Base-by-base conservation (phyloP, 352 stramenopile species). In the Plasmopara muralis region DNA sequence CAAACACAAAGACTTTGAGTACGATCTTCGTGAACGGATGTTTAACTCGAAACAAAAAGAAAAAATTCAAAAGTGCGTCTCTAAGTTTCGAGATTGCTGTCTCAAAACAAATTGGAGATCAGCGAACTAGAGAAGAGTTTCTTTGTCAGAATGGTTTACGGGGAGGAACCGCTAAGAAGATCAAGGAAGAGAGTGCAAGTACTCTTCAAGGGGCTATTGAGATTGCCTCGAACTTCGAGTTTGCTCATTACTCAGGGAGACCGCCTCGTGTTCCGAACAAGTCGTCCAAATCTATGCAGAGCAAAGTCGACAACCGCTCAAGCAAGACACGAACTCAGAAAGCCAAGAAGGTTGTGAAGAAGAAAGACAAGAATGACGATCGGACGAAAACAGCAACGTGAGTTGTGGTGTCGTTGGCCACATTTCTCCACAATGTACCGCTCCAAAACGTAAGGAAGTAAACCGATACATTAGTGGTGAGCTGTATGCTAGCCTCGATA, bases 51-150 rank as follows among this genome's bases (percentile, higher is more conserved):
- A 38, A 9, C 33, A 38, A 38, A 38, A 38, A 4, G 13, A 38
- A 38, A 14, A 1, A 9, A 38, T 38, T 4, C 1, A 38, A 2
- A 4, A 38, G 13, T 14, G 4, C 13, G 4, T 38, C 33, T 38
- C 33, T 2, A 5, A 38, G 4, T 38, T 38, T 38, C 33, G 4
- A 38, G 33, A 38, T 14, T 38, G 13, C 13, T 38, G 13, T 38
- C 13, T 38, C 4, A 5, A 38, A 38, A 5, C 1, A 2, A 38
- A 14, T 14, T 38, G 9, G 33, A 38, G 9, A 44, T 2, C n/a
- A 44, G 8, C 15, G 39, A 44, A 9, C 18, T 44, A 4, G 9
- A 44, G 39, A 44, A 44, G 15, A 6, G 39, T 44, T 44, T 44
- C 39, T 44, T 29, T 12, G 29, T 44, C 18, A 1, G 9, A 28